Evolutionary conservation across 2,329 filamentous ascomycete species (phyloP), one percentile per base, ranked within the genome.

Genomic region (Fusarium heterosporum): DNA sequence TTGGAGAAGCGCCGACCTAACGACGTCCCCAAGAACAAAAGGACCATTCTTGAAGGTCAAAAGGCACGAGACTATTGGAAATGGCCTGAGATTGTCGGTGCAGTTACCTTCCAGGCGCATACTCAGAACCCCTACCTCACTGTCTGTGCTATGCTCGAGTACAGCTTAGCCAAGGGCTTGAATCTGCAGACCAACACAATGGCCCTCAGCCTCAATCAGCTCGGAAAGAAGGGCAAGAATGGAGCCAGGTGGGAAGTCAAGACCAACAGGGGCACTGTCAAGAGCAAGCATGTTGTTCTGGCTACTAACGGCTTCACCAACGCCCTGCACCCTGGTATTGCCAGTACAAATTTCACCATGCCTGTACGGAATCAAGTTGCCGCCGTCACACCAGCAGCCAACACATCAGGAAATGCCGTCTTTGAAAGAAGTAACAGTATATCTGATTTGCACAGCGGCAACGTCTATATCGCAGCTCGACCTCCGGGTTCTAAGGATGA

Each of bases 181-280:
- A 65, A 65, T 19, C 2, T 65, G 4, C 61, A 65, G 13, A 65
- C 61, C 11, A 54, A 65, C 25, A 65, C 61, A 1, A 65, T 65
- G 61, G 61, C 61, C 5, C 26, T 65, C 1, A 47, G 50, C 0
- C 55, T 65, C 9, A 55, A 51, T 6, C 61, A 65, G 10, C 55
- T 65, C 6, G 48, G 39, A 12, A 65, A n/a, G 10, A 55, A 55
- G 8, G 25, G 25, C 14, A 46, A 65, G 6, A 6, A 38, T 3
- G 61, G 61, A 22, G 48, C 55, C 0, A 55, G 8, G 1, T 65
- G 61, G 61, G 36, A 65, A 8, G 54, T 65, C 26, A 65, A 65
- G 55, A 65, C 61, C 1, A 65, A 51, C 3, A 26, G 61, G 3
- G 61, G 61, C 4, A 55, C 48, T 2, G 55, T 65, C 19, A 65